A percentile compares a stretch with the other conserved stretches of the same genome.
Evolutionary conservation across 2,329 filamentous ascomycete species (phyloP).

Genomic region (Akanthomyces muscarius): DNA sequence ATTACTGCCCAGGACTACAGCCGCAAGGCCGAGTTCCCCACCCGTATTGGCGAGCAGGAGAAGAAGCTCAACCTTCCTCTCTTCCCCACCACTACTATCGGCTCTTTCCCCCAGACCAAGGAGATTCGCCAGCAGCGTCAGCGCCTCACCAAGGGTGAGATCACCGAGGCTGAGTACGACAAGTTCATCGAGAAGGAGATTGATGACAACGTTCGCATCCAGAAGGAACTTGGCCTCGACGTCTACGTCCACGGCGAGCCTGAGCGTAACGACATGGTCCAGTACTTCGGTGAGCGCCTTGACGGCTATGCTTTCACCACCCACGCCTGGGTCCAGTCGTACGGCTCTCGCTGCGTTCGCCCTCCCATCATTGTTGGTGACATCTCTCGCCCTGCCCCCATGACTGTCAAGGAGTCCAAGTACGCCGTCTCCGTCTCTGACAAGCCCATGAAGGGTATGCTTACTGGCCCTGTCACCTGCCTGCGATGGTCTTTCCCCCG

Average conservation of each 20-base stretch:
- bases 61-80: constrained; percentile 88
- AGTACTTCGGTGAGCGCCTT: constrained; percentile 98
- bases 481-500: constrained; percentile 99
- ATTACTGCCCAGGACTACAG: constrained; percentile 83
- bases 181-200: constrained; percentile 99
- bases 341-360: constrained; percentile 96
- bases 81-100: constrained; percentile 99
- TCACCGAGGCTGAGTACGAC: constrained; percentile 88
- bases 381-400: constrained; percentile 91
- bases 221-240: constrained; percentile 96
- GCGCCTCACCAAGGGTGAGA: constrained; percentile 99
- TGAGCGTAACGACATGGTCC: constrained; percentile 99
- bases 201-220: constrained; percentile 87
- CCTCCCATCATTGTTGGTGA: constrained; percentile 98
- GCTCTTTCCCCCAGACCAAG: constrained; percentile 98
- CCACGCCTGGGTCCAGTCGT: constrained; percentile 97
- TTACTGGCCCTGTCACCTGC: constrained; percentile 98
- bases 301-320: constrained; percentile 98
- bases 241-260: constrained; percentile 98
- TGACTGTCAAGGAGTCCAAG: constrained; percentile 99
- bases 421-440: constrained; percentile 93
- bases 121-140: constrained; percentile 95
- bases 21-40: constrained; percentile 84
- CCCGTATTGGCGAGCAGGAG: constrained; percentile 83
- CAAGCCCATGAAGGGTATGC: constrained; percentile 99